phyloP scores from a whole-genome alignment of 192 early-diverging fungal genomes.

The Haplosporangium gracile region DNA sequence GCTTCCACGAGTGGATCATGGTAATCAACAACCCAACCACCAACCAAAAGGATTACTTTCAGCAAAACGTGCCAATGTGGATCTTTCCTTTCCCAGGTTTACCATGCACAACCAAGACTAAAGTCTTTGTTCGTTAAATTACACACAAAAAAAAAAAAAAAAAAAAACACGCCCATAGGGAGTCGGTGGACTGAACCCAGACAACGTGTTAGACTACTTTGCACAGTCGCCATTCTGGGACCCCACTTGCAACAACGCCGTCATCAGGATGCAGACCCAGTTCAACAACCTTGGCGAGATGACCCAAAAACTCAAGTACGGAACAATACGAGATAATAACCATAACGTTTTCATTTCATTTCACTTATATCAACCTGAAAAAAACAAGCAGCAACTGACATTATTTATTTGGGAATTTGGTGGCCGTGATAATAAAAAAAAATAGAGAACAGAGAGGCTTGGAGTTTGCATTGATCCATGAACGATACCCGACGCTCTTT shows the following conservation, averaged over 20 bases:
- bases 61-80: neutral
- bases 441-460: slow-evolving; percentile 79
- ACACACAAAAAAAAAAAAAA: slow-evolving; percentile 5
- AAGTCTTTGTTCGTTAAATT: neutral
- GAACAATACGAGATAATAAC: neutral
- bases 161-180: slow-evolving; percentile 46
- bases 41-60: neutral
- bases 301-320: slow-evolving; percentile 61
- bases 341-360: neutral
- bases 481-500: slow-evolving; percentile 75
- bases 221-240: slow-evolving; percentile 88
- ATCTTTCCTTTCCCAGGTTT: neutral
- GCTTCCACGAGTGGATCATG: slow-evolving; percentile 57
- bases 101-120: neutral
- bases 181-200: slow-evolving; percentile 76
- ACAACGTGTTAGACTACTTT: slow-evolving; percentile 87
- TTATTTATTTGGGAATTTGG: neutral
- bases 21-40: slow-evolving; percentile 6
- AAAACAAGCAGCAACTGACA: neutral
- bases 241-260: slow-evolving; percentile 80
- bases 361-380: neutral
- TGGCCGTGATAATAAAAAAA: neutral
- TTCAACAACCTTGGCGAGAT: slow-evolving; percentile 76
- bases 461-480: slow-evolving; percentile 81
- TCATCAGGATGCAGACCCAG: slow-evolving; percentile 86